Conservation (phyloP, 2,329 filamentous ascomycete genomes). For the Trematosphaeria pertusa region DNA sequence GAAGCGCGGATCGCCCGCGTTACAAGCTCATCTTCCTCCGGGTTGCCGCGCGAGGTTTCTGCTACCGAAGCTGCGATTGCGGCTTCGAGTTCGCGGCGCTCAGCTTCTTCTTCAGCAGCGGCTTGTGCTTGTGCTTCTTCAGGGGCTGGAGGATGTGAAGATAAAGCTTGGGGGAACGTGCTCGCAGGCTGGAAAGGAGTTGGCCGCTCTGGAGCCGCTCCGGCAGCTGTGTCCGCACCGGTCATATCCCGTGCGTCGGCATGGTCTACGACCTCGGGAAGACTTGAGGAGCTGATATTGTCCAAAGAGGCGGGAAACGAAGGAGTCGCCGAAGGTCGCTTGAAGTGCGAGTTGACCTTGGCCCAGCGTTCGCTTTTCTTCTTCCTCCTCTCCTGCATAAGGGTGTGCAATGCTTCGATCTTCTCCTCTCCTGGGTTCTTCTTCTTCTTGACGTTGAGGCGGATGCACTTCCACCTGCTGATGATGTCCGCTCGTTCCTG, state of each 20-base stretch:
- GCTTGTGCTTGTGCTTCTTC: slow-evolving; percentile 28
- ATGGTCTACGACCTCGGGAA: slow-evolving; percentile 17
- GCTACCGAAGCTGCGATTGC: slow-evolving; percentile 71
- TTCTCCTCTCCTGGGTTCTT: slow-evolving; percentile 55
- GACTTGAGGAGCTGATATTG: slow-evolving; percentile 22
- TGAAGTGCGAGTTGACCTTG: slow-evolving; percentile 28
- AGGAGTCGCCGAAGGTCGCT: slow-evolving; percentile 24
- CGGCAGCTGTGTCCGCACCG: slow-evolving; percentile 1
- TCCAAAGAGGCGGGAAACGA: slow-evolving; percentile 19
- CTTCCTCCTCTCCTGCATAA: slow-evolving; percentile 47
- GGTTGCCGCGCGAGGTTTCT: slow-evolving; percentile 73
- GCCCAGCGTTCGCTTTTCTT: slow-evolving; percentile 45
- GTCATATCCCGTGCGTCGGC: too few species aligned
- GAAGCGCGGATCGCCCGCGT: slow-evolving; percentile 78
- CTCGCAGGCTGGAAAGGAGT: slow-evolving; percentile 25
- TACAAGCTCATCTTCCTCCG: slow-evolving; percentile 72
- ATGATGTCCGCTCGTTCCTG: slow-evolving; percentile 72
- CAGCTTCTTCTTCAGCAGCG: slow-evolving; percentile 40
- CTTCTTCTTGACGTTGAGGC: slow-evolving; percentile 65
- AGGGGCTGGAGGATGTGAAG: slow-evolving; percentile 12
- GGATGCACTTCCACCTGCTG: slow-evolving; percentile 67
- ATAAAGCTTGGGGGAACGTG: slow-evolving; percentile 31
- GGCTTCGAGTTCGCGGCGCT: slow-evolving; percentile 71
- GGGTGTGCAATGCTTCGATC: slow-evolving; percentile 59
- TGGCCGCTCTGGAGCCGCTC: not conserved